Base-by-base conservation (phyloP, 148 eudicot genomes). In the Camellia lanceoleosa region DNA sequence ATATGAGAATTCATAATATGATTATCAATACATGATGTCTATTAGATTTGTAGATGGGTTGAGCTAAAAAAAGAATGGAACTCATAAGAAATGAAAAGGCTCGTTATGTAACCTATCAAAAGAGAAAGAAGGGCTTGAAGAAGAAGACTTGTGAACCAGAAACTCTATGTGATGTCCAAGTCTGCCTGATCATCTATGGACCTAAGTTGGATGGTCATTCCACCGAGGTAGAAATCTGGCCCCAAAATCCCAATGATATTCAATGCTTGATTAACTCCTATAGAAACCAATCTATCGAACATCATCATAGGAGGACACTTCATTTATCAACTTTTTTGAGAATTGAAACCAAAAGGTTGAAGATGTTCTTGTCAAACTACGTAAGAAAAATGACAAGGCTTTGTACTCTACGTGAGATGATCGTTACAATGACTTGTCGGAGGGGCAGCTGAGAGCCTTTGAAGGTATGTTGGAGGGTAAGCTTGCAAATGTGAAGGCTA, bases 71-170 rank as follows among this genome's bases (percentile, higher is more conserved):
- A 68, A 58, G 62, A 20, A 81, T 87, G 90, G 81, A 87, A 15
- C 81, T 83, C 10, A 85, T 85, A 71, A 41, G 58, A 19, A 82
- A 83, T 15, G 85, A 81, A 65, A 87, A 78, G 72, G 55, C 79
- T 38, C 78, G 89, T 43, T 74, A 56, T 69, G 23, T 20, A 15
- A 82, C 88, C 3, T 84, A 64, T 87, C 71, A 80, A 41, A 87
- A 87, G 66, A 68, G 92, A 63, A 86, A 81, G 69, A 81, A 82
- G 15, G 89, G 90, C 7, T 54, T 87, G 23, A 71, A 79, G 38
- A 88, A 86, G 77, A 87, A 89, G 65, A 64, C 86, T 1, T 44
- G 75, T 10, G 90, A 87, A 19, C 69, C 87, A 72, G 81, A 85
- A 20, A 82, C 86, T 5, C 83, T 87, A 1, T 87, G 89, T 47